A percentile compares a stretch with the other conserved stretches of the same genome.
These are phyloP conservation scores for Penicillium dipodomyicola DNA, from an alignment of 495 filamentous ascomycete genomes.

Conservation along the genomic window DNA sequence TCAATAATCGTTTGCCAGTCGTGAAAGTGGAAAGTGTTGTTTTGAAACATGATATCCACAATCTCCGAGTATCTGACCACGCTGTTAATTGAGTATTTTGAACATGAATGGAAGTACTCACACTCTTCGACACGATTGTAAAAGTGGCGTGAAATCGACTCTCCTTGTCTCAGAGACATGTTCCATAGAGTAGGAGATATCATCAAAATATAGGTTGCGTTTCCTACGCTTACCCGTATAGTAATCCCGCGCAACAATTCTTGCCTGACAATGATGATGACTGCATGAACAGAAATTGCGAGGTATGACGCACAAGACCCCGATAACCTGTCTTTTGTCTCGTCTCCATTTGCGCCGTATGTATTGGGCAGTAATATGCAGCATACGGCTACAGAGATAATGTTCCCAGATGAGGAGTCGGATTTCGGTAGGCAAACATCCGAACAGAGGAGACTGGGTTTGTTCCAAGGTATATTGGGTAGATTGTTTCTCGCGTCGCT, in stretches of 20 bases:
- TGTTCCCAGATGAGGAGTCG: constrained; percentile 1
- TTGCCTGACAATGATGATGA: not conserved
- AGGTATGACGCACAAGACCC: not conserved
- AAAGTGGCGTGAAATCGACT: not conserved
- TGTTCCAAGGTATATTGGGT: not conserved
- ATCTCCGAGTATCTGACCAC: not conserved
- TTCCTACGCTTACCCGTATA: too few relatives aligned
- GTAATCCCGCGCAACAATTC: too few relatives aligned
- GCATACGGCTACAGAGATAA: not conserved
- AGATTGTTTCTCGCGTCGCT: not conserved
- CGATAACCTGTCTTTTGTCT: not conserved
- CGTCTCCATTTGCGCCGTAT: not conserved
- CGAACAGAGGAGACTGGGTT: not conserved
- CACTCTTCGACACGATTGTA: not conserved
- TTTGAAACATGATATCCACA: not conserved
- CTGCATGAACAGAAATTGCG: not conserved
- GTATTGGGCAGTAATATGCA: not conserved
- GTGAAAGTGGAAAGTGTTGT: constrained; percentile 1
- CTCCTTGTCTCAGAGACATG: not conserved
- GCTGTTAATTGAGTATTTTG: not conserved
- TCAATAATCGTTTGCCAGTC: not conserved
- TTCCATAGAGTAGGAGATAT: not conserved
- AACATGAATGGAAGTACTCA: not conserved
- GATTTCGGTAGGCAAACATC: not conserved
- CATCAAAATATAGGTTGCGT: too few relatives aligned